A percentile compares a stretch with the other conserved stretches of the same genome.
phyloP scores from a whole-genome alignment of 2,329 filamentous ascomycete genomes.

The Penicillium sp. region DNA sequence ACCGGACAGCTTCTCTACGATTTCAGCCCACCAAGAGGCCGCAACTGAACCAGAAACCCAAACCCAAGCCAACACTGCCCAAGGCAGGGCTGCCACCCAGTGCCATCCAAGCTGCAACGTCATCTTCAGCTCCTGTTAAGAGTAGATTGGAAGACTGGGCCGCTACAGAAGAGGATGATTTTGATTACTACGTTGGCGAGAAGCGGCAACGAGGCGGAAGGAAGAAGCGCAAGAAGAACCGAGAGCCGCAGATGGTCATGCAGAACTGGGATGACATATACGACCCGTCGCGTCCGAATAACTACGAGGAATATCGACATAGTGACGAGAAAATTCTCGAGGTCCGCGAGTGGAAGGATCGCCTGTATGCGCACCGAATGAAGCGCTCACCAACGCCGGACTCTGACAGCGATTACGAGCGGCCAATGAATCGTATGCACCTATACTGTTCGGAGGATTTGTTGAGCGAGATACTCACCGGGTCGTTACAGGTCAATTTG shows the following conservation, averaged over 20 bases:
- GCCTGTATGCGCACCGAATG: constrained; percentile 72
- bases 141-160: constrained; percentile 80
- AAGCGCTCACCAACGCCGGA: constrained; percentile 47
- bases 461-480: background rate
- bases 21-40: constrained; percentile 87
- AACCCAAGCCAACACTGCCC: constrained; percentile 63
- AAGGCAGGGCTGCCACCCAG: constrained; percentile 43
- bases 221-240: constrained; percentile 75
- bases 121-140: constrained; percentile 51
- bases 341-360: constrained; percentile 80
- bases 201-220: constrained; percentile 76
- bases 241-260: constrained; percentile 57
- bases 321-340: constrained; percentile 83
- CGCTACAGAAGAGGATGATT: constrained; percentile 76
- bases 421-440: constrained; percentile 50
- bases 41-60: constrained; percentile 63
- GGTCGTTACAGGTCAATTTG: constrained; percentile 47
- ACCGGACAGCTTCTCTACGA: constrained; percentile 63
- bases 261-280: constrained; percentile 92
- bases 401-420: constrained; percentile 53
- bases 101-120: constrained; percentile 26
- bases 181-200: constrained; percentile 63
- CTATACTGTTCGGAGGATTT: background rate
- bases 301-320: constrained; percentile 78
- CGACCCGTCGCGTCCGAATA: constrained; percentile 79